phyloP scores from a whole-genome alignment of 345 rosid species.

The Acer campestre region DNA sequence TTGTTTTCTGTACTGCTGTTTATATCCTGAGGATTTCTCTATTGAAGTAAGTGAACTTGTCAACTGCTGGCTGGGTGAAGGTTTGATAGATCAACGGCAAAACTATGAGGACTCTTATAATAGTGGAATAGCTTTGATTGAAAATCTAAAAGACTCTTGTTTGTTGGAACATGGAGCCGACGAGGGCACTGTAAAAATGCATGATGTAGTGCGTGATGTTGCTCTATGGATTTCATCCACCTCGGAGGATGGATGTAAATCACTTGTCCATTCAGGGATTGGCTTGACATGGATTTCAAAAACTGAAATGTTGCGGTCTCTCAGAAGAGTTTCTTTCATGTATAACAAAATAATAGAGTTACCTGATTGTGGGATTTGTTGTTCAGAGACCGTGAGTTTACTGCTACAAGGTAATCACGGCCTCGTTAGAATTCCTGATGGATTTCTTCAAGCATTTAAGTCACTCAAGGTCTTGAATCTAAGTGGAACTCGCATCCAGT shows the following conservation, averaged over 20 bases:
- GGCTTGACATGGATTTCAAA: too few species aligned
- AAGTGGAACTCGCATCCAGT: too few species aligned
- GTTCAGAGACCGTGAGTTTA: too few species aligned
- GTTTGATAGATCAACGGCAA: slow-evolving; percentile 33
- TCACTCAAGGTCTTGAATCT: too few species aligned
- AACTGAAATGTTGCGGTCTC: too few species aligned
- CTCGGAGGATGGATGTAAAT: slow-evolving; percentile 21
- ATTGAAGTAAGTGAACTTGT: slow-evolving; percentile 38
- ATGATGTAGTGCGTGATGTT: slow-evolving; percentile 47
- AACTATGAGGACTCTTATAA: slow-evolving; percentile 27
- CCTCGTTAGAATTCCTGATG: too few species aligned
- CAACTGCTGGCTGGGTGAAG: slow-evolving; percentile 46
- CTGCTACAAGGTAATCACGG: too few species aligned
- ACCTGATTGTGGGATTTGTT: too few species aligned
- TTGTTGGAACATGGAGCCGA: slow-evolving; percentile 43
- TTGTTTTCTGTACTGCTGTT: slow-evolving; percentile 48
- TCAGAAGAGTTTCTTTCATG: too few species aligned
- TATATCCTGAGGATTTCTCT: slow-evolving; percentile 47
- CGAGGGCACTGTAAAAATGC: slow-evolving; percentile 44
- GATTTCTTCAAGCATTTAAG: too few species aligned
- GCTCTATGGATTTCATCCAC: slow-evolving; percentile 42
- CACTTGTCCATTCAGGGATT: too few species aligned
- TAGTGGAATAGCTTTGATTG: slow-evolving; percentile 38
- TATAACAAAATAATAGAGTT: too few species aligned
- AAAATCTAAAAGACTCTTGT: slow-evolving; percentile 46